A percentile compares a stretch with the other conserved stretches of the same genome.
These are phyloP conservation scores for Glycine soja DNA, from an alignment of 306 rosid genomes.

Conservation along the genomic window DNA sequence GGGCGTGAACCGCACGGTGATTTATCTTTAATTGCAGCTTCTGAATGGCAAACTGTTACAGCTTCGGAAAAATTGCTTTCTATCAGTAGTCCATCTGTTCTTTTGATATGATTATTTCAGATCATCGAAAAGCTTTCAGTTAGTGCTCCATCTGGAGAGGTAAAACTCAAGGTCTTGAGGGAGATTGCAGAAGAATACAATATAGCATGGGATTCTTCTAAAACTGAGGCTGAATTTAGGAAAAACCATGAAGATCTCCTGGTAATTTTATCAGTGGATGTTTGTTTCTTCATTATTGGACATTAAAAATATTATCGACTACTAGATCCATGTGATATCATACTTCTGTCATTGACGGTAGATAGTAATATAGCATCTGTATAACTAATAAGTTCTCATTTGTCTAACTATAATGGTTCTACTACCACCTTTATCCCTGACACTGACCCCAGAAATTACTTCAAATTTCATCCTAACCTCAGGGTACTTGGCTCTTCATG, in stretches of 20 bases:
- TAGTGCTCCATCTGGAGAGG: conserved; percentile 76
- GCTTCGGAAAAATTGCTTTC: conserved; percentile 33
- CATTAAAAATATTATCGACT: conserved; percentile 4
- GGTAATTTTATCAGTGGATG: conserved; percentile 59
- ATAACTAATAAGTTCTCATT: conserved; percentile 1
- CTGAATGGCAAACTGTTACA: conserved; percentile 38
- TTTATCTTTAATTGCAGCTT: conserved; percentile 43
- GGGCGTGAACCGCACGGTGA: conserved; percentile 91
- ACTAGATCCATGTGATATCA: conserved; percentile 25
- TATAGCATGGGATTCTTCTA: conserved; percentile 85
- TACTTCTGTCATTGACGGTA: not conserved
- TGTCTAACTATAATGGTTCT: conserved; percentile 24
- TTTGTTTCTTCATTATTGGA: conserved; percentile 24
- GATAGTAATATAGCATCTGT: not conserved
- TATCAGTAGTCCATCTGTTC: conserved; percentile 34
- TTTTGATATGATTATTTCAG: conserved; percentile 56
- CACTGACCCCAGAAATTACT: not conserved
- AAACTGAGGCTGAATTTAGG: conserved; percentile 78
- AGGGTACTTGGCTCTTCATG: conserved; percentile 13
- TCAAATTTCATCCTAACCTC: conserved; percentile 35
- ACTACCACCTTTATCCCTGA: conserved; percentile 14
- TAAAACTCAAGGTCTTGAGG: conserved; percentile 85
- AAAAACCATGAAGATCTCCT: conserved; percentile 94
- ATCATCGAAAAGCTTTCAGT: conserved; percentile 93
- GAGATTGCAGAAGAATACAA: conserved; percentile 81